Conservation (phyloP, 2,329 filamentous ascomycete species). For the Exophiala spinifera region DNA sequence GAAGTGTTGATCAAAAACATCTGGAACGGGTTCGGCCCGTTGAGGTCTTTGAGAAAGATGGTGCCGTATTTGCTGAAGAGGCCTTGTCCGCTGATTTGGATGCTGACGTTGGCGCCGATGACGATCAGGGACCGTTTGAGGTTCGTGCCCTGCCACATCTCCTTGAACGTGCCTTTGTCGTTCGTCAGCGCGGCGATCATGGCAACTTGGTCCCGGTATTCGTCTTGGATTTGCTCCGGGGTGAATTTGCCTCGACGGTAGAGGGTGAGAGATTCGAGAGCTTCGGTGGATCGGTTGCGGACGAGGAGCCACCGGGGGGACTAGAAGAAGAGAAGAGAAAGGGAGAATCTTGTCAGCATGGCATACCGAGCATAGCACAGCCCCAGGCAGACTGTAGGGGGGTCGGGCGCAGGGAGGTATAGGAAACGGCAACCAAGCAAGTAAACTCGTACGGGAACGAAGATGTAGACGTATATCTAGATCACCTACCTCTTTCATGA, state of each 20-base stretch:
- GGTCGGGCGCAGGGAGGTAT: not conserved
- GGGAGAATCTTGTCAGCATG: not conserved
- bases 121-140: conserved; percentile 13
- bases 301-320: conserved; percentile 34
- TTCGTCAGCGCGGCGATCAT: conserved; percentile 9
- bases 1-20: conserved; percentile 11
- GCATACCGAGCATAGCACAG: too few species aligned
- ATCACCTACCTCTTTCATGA: conserved; percentile 16
- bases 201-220: conserved; percentile 8
- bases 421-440: too few species aligned
- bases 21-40: conserved; percentile 8
- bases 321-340: conserved; percentile 9
- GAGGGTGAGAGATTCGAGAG: conserved; percentile 27
- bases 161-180: conserved; percentile 17
- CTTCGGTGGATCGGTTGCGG: conserved; percentile 31
- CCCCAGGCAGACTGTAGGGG: too few species aligned
- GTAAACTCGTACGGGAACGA: too few species aligned
- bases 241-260: conserved; percentile 15
- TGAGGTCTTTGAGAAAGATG: conserved; percentile 17
- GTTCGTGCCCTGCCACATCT: conserved; percentile 16
- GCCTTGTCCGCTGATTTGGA: conserved; percentile 13
- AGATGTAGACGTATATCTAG: too few species aligned
- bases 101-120: conserved; percentile 15
- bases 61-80: conserved; percentile 15
- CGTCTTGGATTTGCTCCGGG: conserved; percentile 15